These are phyloP conservation scores for Eucalyptus sideroxylon DNA, from an alignment of 345 rosid species.

Conservation along the genomic window DNA sequence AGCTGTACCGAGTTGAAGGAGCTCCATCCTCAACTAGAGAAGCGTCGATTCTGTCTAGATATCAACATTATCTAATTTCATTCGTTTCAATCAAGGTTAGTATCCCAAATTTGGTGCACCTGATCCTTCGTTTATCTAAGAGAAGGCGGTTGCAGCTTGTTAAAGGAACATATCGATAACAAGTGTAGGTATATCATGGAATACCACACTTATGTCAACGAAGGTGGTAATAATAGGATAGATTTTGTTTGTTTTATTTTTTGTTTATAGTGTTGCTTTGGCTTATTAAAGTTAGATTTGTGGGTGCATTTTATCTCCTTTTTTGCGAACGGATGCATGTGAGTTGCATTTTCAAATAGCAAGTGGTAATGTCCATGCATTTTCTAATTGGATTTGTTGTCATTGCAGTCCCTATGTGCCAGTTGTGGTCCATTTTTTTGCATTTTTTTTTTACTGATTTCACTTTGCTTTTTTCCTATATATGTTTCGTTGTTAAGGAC, in stretches of 20 bases:
- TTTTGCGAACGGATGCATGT: not conserved
- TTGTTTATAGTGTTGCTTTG: not conserved
- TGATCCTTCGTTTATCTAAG: not conserved
- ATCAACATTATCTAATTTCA: not conserved
- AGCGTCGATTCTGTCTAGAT: not conserved
- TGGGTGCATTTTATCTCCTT: not conserved
- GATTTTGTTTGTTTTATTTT: not conserved
- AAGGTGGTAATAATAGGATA: not conserved
- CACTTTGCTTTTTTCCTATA: not conserved
- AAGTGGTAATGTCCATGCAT: not conserved
- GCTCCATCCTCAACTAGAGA: not conserved
- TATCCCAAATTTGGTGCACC: not conserved
- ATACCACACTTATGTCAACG: not conserved
- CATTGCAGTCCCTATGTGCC: not conserved
- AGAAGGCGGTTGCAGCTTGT: not conserved
- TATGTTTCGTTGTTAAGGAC: not conserved
- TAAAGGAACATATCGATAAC: not conserved
- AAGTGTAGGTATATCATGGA: not conserved
- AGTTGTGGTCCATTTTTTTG: not conserved
- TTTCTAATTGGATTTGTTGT: not conserved
- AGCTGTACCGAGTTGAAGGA: not conserved
- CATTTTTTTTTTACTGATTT: too few species aligned
- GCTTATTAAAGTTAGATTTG: not conserved
- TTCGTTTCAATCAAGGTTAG: not conserved
- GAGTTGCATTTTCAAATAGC: not conserved